Evolutionary conservation across 2,329 filamentous ascomycete species (phyloP).

Genomic region (Fusarium lyarnte): DNA sequence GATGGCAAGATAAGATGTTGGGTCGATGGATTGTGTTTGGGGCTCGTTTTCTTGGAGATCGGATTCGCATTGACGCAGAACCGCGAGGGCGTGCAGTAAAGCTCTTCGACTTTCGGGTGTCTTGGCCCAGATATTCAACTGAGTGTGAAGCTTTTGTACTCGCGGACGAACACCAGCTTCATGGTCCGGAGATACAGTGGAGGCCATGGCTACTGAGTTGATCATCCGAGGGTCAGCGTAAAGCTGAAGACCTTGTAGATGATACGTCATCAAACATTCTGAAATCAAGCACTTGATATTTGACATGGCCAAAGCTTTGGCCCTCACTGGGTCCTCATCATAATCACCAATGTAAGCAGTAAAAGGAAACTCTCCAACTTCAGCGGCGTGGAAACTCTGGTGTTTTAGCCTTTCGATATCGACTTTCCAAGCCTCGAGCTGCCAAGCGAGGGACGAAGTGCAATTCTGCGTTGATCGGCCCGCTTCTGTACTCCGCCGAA

Average conservation of each 20-base stretch:
- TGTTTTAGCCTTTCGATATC: constrained; percentile 40
- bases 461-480: constrained; percentile 11
- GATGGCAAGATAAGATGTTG: constrained; percentile 48
- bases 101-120: constrained; percentile 46
- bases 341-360: constrained; percentile 45
- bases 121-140: constrained; percentile 44
- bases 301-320: constrained; percentile 35
- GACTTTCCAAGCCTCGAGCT: constrained; percentile 41
- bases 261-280: constrained; percentile 49
- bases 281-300: constrained; percentile 47
- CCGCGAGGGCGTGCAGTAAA: constrained; percentile 47
- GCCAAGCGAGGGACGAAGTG: constrained; percentile 35
- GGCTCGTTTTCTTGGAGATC: constrained; percentile 28
- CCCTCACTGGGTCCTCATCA: constrained; percentile 37
- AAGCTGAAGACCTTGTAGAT: constrained; percentile 50
- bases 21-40: constrained; percentile 41
- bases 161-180: constrained; percentile 25
- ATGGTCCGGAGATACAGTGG: constrained; percentile 3
- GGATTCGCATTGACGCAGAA: constrained; percentile 44
- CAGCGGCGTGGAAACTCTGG: constrained; percentile 20
- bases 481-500: constrained; percentile 32
- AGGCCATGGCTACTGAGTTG: constrained; percentile 39
- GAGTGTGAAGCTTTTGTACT: constrained; percentile 34
- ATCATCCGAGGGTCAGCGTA: constrained; percentile 48
- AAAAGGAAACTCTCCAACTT: constrained; percentile 31